Percentiles rank a stretch among this genome's conserved stretches.
Evolutionary conservation across 106 monocot species (phyloP).

Genomic region (Acorus gramineus): DNA sequence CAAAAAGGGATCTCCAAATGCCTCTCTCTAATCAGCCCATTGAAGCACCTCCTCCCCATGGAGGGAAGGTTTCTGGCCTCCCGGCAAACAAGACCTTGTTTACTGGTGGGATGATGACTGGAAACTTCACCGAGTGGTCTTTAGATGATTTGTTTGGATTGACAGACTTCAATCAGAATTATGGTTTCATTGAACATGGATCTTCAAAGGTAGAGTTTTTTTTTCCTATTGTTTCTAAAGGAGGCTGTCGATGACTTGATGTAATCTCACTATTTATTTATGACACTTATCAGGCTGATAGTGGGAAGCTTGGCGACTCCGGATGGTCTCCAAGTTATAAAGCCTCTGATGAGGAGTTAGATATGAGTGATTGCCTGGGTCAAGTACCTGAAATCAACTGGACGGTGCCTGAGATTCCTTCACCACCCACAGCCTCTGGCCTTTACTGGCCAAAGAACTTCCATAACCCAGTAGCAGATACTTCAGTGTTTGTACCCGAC

Average conservation of each 20-base stretch:
- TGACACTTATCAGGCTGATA: conserved; percentile 17
- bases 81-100: conserved; percentile 17
- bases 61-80: background rate
- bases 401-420: conserved; percentile 65
- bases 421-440: conserved; percentile 76
- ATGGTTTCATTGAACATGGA: conserved; percentile 45
- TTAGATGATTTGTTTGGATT: conserved; percentile 65
- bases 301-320: conserved; percentile 25
- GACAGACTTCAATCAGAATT: conserved; percentile 37
- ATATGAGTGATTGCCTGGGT: conserved; percentile 30
- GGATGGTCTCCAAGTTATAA: conserved; percentile 37
- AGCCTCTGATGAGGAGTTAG: conserved; percentile 35
- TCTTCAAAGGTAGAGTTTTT: conserved; percentile 61
- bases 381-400: conserved; percentile 66
- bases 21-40: conserved; percentile 17
- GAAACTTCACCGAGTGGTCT: conserved; percentile 43
- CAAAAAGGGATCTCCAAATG: conserved; percentile 1
- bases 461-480: conserved; percentile 18
- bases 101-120: conserved; percentile 21
- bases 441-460: conserved; percentile 51
- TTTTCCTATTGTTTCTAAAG: background rate
- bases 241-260: background rate
- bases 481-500: conserved; percentile 51
- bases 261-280: background rate
- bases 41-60: conserved; percentile 7